A percentile compares a stretch with the other conserved stretches of the same genome.
phyloP scores from a whole-genome alignment of 1,284 basidiomycete species.

The Cutaneotrichosporon cyanovorans region DNA sequence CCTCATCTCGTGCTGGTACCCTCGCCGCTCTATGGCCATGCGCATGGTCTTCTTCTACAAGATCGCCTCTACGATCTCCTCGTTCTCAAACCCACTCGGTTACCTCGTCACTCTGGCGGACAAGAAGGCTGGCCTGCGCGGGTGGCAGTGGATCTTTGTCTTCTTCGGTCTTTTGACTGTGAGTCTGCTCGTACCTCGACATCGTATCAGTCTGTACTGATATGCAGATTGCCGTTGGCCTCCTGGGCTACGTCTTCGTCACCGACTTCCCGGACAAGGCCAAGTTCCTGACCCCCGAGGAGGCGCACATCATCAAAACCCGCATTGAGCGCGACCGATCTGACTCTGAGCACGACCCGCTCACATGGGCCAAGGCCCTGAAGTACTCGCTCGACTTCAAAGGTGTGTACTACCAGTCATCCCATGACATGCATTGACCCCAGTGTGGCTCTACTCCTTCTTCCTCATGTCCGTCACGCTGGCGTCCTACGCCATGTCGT shows the following conservation, averaged over 20 bases:
- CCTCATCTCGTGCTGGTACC: constrained; percentile 48
- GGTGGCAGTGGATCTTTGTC: constrained; percentile 15
- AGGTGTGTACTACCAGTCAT: background rate
- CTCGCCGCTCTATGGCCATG: constrained; percentile 44
- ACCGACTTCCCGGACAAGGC: constrained; percentile 13
- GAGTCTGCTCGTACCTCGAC: background rate
- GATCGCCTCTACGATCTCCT: constrained; percentile 14
- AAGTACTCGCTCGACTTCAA: constrained; percentile 40
- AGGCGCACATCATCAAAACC: constrained; percentile 10
- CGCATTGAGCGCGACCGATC: constrained; percentile 17
- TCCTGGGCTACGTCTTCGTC: constrained; percentile 1
- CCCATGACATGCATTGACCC: constrained; percentile 23
- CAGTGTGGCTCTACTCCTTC: constrained; percentile 47
- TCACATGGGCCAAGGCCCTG: constrained; percentile 35
- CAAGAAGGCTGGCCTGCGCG: constrained; percentile 1
- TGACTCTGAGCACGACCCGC: constrained; percentile 43
- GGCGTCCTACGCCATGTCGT: constrained; percentile 21
- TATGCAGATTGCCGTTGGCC: constrained; percentile 3
- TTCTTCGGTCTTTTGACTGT: constrained; percentile 2
- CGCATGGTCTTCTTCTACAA: constrained; percentile 45
- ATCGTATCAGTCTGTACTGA: too few relatives aligned
- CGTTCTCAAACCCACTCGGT: background rate
- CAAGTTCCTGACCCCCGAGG: constrained; percentile 9
- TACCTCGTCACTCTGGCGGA: constrained; percentile 5
- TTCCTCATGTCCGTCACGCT: constrained; percentile 37